Evolutionary conservation across 2,329 filamentous ascomycete genomes (phyloP).

Genomic region (Penicillium polonicum): DNA sequence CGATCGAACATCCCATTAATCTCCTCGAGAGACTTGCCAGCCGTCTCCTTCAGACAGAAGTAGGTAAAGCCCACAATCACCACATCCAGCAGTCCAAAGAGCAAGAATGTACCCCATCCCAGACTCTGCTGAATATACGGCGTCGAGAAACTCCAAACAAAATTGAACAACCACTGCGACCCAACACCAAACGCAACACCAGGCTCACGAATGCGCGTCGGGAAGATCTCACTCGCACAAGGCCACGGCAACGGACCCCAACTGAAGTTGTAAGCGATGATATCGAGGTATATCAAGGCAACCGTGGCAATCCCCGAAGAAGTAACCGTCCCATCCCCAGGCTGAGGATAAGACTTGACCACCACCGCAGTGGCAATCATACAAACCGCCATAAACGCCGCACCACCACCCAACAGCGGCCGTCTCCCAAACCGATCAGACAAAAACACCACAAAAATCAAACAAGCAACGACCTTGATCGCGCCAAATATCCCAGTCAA

Average conservation of each 20-base stretch:
- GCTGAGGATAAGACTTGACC: constrained; percentile 42
- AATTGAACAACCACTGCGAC: constrained; percentile 44
- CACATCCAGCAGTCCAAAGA: constrained; percentile 47
- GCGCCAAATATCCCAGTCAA: constrained; percentile 56
- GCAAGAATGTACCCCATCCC: constrained; percentile 48
- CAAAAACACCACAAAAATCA: constrained; percentile 54
- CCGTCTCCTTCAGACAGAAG: constrained; percentile 56
- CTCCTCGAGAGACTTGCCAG: constrained; percentile 55
- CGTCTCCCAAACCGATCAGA: constrained; percentile 54
- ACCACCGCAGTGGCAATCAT: constrained; percentile 50
- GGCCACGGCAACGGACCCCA: constrained; percentile 45
- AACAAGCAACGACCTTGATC: constrained; percentile 53
- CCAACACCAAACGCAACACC: constrained; percentile 42
- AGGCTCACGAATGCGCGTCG: constrained; percentile 40
- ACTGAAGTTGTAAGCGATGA: constrained; percentile 47
- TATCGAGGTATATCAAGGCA: constrained; percentile 56
- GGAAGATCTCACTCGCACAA: constrained; percentile 41
- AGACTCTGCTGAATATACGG: constrained; percentile 48
- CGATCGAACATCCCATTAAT: constrained; percentile 56
- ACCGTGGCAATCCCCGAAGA: constrained; percentile 52
- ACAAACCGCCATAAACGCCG: constrained; percentile 45
- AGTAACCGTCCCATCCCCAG: constrained; percentile 41
- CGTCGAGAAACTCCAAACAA: constrained; percentile 43
- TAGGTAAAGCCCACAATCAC: constrained; percentile 52
- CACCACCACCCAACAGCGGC: constrained; percentile 51